Conservation (phyloP, 768 basidiomycete species). For the Chlorophyllum brunneum region DNA sequence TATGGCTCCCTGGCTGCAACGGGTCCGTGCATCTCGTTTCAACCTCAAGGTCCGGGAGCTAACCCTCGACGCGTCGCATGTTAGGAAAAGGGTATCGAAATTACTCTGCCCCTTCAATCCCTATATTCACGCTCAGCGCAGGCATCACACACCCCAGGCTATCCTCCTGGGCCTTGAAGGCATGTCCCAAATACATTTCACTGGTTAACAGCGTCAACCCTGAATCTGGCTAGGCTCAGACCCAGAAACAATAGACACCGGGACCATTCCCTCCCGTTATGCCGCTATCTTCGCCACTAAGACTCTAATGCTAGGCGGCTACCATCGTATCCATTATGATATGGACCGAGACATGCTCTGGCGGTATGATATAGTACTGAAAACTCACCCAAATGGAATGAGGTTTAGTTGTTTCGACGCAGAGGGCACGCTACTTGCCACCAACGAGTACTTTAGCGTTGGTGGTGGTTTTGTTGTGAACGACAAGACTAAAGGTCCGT, state of each 20-base stretch:
- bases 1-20: conserved; percentile 95
- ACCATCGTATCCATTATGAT: conserved; percentile 77
- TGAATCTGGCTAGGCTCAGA: conserved; percentile 60
- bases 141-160: conserved; percentile 86
- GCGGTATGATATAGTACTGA: conserved; percentile 86
- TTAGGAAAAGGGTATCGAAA: conserved; percentile 68
- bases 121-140: conserved; percentile 22
- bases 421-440: conserved; percentile 84
- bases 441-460: conserved; percentile 94
- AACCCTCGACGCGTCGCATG: neutral
- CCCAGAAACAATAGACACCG: conserved; percentile 90
- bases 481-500: conserved; percentile 80
- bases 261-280: conserved; percentile 77
- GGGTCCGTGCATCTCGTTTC: conserved; percentile 36
- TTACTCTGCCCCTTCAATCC: neutral
- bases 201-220: conserved; percentile 10
- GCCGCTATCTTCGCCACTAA: conserved; percentile 62
- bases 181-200: conserved; percentile 11
- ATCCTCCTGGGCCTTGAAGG: conserved; percentile 81
- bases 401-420: conserved; percentile 81
- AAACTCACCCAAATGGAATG: conserved; percentile 92
- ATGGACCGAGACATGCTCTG: conserved; percentile 92
- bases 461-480: conserved; percentile 96
- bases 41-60: conserved; percentile 5
- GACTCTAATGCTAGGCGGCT: conserved; percentile 65